Evolutionary conservation across 805 yeast genomes (phyloP).

Genomic region (Ogataea chonburiensis): DNA sequence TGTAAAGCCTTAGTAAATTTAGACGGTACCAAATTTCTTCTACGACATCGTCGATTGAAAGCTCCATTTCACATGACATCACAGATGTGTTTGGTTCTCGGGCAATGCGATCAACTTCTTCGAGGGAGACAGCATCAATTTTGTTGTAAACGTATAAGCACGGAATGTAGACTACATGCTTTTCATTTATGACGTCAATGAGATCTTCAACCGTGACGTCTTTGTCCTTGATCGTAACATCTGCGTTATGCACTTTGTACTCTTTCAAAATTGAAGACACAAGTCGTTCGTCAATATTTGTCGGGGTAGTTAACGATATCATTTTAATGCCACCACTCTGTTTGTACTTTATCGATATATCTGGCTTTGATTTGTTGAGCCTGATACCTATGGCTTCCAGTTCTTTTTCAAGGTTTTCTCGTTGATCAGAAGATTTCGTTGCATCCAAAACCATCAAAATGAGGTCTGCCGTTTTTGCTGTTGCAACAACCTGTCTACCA

Average conservation of each 20-base stretch:
- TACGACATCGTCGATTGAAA: constrained; percentile 83
- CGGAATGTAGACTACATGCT: constrained; percentile 82
- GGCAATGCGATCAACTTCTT: constrained; percentile 90
- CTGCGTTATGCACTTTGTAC: constrained; percentile 89
- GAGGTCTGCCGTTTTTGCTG: constrained; percentile 92
- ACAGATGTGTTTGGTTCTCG: constrained; percentile 91
- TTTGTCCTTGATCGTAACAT: constrained; percentile 86
- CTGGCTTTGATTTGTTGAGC: constrained; percentile 77
- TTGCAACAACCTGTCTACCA: constrained; percentile 94
- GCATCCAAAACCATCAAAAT: constrained; percentile 94
- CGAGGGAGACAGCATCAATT: constrained; percentile 91
- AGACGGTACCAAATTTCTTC: constrained; percentile 93
- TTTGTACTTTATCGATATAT: constrained; percentile 72
- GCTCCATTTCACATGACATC: constrained; percentile 84
- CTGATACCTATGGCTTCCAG: constrained; percentile 93
- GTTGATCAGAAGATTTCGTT: constrained; percentile 87
- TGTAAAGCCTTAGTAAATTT: constrained; percentile 74
- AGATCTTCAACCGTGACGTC: constrained; percentile 88
- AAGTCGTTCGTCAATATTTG: constrained; percentile 75
- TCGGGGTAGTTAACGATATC: constrained; percentile 78
- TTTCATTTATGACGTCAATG: constrained; percentile 86
- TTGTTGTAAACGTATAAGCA: constrained; percentile 94
- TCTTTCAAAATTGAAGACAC: constrained; percentile 77
- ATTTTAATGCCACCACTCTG: constrained; percentile 91
- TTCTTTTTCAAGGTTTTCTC: constrained; percentile 83